These are phyloP conservation scores for Viridothelium virens DNA, from an alignment of 495 filamentous ascomycete genomes.

Conservation along the genomic window DNA sequence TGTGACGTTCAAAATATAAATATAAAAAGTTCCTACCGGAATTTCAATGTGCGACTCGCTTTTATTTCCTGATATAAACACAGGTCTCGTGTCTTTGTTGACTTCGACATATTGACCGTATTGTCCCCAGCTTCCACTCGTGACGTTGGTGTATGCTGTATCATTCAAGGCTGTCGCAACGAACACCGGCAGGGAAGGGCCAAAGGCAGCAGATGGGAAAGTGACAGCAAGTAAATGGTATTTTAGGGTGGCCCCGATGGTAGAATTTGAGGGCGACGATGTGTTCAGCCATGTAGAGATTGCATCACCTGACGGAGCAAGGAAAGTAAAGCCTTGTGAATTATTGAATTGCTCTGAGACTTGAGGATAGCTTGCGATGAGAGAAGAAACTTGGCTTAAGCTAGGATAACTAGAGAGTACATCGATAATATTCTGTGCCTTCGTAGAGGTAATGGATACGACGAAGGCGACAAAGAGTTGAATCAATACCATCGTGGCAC, in stretches of 20 bases:
- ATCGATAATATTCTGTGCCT: neutral
- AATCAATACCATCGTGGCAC: neutral
- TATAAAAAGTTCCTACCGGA: neutral
- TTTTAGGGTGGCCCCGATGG: conserved; percentile 5
- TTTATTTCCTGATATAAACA: conserved; percentile 13
- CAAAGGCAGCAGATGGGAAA: conserved; percentile 13
- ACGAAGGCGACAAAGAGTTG: neutral
- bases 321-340: conserved; percentile 16
- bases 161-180: conserved; percentile 6
- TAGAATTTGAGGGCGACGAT: conserved; percentile 13
- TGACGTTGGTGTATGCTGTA: conserved; percentile 12
- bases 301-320: conserved; percentile 19
- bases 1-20: neutral
- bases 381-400: neutral
- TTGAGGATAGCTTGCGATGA: neutral
- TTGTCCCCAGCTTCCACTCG: neutral
- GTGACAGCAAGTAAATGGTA: conserved; percentile 9
- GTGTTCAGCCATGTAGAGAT: conserved; percentile 5
- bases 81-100: neutral
- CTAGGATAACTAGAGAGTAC: neutral
- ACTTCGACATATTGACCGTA: conserved; percentile 13
- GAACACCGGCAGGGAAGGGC: neutral
- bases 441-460: no score
- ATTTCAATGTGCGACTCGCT: neutral
- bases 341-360: neutral